These are phyloP conservation scores for Fusarium sp. DNA, from an alignment of 2,329 filamentous ascomycete genomes.

Conservation along the genomic window DNA sequence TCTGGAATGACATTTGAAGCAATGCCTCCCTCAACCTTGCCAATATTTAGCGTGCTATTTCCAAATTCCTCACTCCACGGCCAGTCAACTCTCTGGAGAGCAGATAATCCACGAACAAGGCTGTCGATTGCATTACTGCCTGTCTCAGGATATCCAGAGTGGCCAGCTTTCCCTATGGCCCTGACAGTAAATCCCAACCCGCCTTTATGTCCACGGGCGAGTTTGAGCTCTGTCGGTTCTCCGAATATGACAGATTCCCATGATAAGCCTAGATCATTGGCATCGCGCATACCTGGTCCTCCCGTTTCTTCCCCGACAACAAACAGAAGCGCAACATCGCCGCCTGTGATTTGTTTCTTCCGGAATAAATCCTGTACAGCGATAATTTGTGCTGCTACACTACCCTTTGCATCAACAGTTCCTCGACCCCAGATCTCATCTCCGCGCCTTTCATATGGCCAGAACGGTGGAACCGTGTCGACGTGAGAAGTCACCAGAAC, in stretches of 20 bases:
- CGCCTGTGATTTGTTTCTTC: accelerated
- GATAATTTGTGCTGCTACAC: neutral
- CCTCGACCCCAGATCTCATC: conserved; percentile 15
- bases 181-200: neutral
- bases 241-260: conserved; percentile 14
- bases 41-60: neutral
- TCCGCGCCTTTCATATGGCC: conserved; percentile 2
- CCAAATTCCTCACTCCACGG: conserved; percentile 2
- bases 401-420: conserved; percentile 4
- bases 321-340: conserved; percentile 1
- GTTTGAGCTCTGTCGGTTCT: conserved; percentile 10
- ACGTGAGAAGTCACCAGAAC: conserved; percentile 9
- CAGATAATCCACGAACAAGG: neutral
- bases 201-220: conserved; percentile 1
- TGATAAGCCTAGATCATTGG: neutral
- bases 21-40: neutral
- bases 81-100: neutral
- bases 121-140: conserved; percentile 13
- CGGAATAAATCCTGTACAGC: neutral
- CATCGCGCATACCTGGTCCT: neutral
- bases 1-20: conserved; percentile 5
- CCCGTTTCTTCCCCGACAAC: neutral
- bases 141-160: conserved; percentile 7
- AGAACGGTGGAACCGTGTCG: conserved; percentile 7
- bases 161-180: neutral